Percentiles rank a stretch among this genome's conserved stretches.
Evolutionary conservation across 345 rosid species (phyloP).

Genomic region (Brassica incana): DNA sequence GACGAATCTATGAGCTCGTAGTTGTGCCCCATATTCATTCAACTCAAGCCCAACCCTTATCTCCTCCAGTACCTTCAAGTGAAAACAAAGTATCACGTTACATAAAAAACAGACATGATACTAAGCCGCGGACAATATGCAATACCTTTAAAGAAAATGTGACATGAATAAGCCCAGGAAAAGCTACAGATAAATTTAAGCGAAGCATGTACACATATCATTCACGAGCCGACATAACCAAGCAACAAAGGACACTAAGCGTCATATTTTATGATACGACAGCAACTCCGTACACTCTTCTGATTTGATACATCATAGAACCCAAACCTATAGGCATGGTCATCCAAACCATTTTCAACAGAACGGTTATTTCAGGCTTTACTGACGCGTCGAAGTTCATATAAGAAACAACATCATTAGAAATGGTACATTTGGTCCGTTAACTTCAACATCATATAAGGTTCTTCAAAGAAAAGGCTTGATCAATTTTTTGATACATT

Average conservation of each 20-base stretch:
- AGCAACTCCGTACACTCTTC: conserved; percentile 1
- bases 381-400: conserved; percentile 11
- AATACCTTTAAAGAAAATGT: conserved; percentile 8
- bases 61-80: conserved; percentile 91
- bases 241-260: not conserved
- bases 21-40: conserved; percentile 96
- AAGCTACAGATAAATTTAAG: not conserved
- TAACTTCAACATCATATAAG: too few species aligned
- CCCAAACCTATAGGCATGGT: conserved; percentile 16
- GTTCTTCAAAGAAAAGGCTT: conserved; percentile 60
- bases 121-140: not conserved
- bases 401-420: not conserved
- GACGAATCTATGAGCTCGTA: conserved; percentile 96
- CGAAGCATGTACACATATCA: not conserved
- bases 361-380: conserved; percentile 5
- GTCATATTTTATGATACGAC: not conserved
- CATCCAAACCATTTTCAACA: conserved; percentile 20
- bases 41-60: conserved; percentile 89
- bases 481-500: conserved; percentile 83
- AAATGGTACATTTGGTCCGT: too few species aligned
- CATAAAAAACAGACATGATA: not conserved
- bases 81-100: conserved; percentile 29
- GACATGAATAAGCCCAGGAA: conserved; percentile 7
- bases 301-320: not conserved
- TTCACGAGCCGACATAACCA: conserved; percentile 9